Evolutionary conservation across 1,139 yeast genomes (phyloP).

Genomic region (Geotrichum aggregatum): DNA sequence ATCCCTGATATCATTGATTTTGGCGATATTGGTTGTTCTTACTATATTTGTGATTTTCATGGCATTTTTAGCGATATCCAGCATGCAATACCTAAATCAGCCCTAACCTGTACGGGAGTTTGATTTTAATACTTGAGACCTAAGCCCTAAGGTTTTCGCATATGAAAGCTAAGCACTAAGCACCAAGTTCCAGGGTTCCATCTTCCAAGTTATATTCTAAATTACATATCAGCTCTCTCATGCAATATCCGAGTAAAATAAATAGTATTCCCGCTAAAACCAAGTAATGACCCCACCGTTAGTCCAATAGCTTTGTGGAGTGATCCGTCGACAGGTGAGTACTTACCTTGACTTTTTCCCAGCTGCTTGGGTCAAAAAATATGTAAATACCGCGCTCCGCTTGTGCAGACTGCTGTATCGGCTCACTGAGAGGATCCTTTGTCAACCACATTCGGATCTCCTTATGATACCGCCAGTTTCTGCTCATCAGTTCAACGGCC

Average conservation of each 20-base stretch:
- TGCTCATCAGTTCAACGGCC: slow-evolving; percentile 75
- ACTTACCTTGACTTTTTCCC: slow-evolving; percentile 77
- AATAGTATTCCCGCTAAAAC: slow-evolving; percentile 37
- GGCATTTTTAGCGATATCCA: too few relatives aligned
- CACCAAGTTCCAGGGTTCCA: too few relatives aligned
- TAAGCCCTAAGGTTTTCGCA: too few relatives aligned
- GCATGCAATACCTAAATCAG: too few relatives aligned
- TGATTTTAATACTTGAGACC: too few relatives aligned
- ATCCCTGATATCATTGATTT: too few relatives aligned
- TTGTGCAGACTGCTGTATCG: slow-evolving; percentile 77
- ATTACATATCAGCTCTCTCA: slow-evolving; percentile 21
- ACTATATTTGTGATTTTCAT: too few relatives aligned
- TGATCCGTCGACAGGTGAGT: not conserved
- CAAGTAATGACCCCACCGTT: not conserved
- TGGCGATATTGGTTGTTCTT: too few relatives aligned
- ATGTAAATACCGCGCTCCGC: slow-evolving; percentile 95
- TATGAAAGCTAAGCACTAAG: too few relatives aligned
- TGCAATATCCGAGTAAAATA: slow-evolving; percentile 44
- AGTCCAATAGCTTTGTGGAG: not conserved
- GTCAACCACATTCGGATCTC: slow-evolving; percentile 95
- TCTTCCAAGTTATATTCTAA: too few relatives aligned
- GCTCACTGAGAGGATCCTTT: slow-evolving; percentile 87
- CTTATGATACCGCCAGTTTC: slow-evolving; percentile 97
- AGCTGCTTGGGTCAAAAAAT: slow-evolving; percentile 90
- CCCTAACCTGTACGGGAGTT: too few relatives aligned